Evolutionary conservation across 495 filamentous ascomycete genomes (phyloP).

Genomic region (Podospora tetraspora): DNA sequence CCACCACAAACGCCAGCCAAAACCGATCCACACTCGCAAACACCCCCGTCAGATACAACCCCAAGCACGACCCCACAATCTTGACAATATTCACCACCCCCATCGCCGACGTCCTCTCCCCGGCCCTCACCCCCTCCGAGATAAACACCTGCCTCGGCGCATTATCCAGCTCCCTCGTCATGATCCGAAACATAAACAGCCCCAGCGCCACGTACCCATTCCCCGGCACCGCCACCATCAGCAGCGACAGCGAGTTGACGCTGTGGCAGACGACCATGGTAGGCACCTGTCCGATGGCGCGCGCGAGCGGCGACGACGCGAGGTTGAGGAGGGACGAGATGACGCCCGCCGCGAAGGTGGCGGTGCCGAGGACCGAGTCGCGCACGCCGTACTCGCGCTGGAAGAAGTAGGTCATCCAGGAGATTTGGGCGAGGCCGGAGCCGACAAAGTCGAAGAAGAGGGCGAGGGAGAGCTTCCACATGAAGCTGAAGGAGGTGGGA

Average conservation of each 20-base stretch:
- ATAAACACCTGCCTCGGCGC: conserved; percentile 8
- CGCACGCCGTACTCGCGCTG: conserved; percentile 4
- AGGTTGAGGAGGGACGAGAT: conserved; percentile 6
- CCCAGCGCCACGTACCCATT: not conserved
- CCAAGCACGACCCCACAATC: not conserved
- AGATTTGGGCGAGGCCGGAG: conserved; percentile 9
- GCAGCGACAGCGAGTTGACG: conserved; percentile 8
- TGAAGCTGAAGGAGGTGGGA: conserved; percentile 4
- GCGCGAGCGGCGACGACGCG: conserved; percentile 2
- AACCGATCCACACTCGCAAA: not conserved
- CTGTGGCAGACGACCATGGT: conserved; percentile 6
- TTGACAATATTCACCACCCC: conserved; percentile 9
- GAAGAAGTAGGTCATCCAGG: conserved; percentile 7
- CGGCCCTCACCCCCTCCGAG: not conserved
- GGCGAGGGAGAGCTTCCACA: conserved; percentile 7
- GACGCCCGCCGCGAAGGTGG: conserved; percentile 2
- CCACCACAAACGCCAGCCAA: conserved; percentile 5
- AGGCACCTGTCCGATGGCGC: conserved; percentile 3
- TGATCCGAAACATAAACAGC: conserved; percentile 6
- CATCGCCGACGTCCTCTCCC: conserved; percentile 5
- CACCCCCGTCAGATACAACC: conserved; percentile 5
- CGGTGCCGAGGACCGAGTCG: not conserved
- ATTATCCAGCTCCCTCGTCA: conserved; percentile 8
- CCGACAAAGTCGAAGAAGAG: conserved; percentile 6
- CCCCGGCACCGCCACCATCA: conserved; percentile 1